Evolutionary conservation across 805 yeast species (phyloP), one percentile per base, ranked within the genome.

Genomic region (Candida silvicultrix): DNA sequence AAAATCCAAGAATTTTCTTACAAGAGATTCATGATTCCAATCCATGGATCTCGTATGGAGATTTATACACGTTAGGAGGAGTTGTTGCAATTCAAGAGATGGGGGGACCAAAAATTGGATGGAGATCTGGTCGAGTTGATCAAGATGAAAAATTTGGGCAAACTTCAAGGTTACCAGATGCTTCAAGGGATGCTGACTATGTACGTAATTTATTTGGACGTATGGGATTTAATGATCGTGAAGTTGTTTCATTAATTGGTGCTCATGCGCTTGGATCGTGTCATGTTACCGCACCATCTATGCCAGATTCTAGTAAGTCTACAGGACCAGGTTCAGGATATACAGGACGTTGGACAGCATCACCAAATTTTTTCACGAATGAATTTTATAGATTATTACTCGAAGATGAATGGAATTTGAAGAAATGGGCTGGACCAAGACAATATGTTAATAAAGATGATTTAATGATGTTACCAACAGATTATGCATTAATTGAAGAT

Each of bases 321-420:
- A 46, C 51, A 11, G 51, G 51, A 12, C 62, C 73, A 52, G 77
- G 81, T 49, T 78, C 89, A 20, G 95, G 95, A 2, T 89, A 73
- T 69, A 94, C 85, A 53, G 95, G 96, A 14, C 89, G 92, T 50
- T 88, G 96, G 96, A 90, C 92, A 35, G 84, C 83, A 45, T 78
- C 85, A 36, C 88, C 94, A 45, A 85, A 84, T 28, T 65, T 71
- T 52, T 84, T 89, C 62, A 73, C 82, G 44, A 89, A 88, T 68
- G 87, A 86, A 38, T 88, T 85, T 63, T 88, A 67, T 67, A 77
- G 69, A 64, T 59, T 73, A 35, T 67, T 86, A 60, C 52, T 80
- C 38, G 69, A 77, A 43, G 83, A 80, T 53, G 66, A 72, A 44
- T 71, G 80, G 82, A 68, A 64, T 45, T 59, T 70, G 69, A 70